phyloP scores from a whole-genome alignment of 345 rosid species.

The Moringa oleifera region DNA sequence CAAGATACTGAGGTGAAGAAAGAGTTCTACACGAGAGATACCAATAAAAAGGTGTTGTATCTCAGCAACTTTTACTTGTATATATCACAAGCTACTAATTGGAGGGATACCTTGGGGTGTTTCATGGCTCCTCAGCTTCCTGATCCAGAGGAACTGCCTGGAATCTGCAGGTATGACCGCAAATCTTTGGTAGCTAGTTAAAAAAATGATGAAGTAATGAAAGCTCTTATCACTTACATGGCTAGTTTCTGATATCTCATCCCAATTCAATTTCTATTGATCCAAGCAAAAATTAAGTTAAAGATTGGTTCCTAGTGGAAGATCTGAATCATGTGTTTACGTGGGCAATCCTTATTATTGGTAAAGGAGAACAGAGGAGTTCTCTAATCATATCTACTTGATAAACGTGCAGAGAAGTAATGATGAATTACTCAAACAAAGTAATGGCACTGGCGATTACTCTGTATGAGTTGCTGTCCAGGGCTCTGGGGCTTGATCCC shows the following conservation, averaged over 20 bases:
- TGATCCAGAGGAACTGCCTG: conserved; percentile 31
- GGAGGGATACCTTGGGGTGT: conserved; percentile 37
- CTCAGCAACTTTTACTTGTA: conserved; percentile 33
- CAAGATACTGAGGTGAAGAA: conserved; percentile 30
- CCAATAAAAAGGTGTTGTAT: conserved; percentile 18
- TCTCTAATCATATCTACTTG: background rate
- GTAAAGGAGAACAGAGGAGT: too few species aligned
- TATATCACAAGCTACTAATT: conserved; percentile 20
- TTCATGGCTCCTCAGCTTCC: conserved; percentile 31
- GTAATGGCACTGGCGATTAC: conserved; percentile 14
- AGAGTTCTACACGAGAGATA: conserved; percentile 25
- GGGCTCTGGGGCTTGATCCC: conserved; percentile 26
- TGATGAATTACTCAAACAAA: conserved; percentile 23
- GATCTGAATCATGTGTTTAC: too few species aligned
- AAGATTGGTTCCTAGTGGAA: too few species aligned
- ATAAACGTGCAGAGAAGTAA: conserved; percentile 6
- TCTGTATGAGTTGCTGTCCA: conserved; percentile 23
- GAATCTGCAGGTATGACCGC: conserved; percentile 27
- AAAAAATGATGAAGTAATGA: too few species aligned
- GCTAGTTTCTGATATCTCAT: background rate
- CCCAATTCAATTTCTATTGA: too few species aligned
- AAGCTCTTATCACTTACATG: too few species aligned
- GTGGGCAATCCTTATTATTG: too few species aligned
- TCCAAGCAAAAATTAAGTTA: too few species aligned
- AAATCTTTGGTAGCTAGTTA: too few species aligned